These are phyloP conservation scores for Cochlearia excelsa DNA, from an alignment of 345 rosid genomes.

Conservation along the genomic window DNA sequence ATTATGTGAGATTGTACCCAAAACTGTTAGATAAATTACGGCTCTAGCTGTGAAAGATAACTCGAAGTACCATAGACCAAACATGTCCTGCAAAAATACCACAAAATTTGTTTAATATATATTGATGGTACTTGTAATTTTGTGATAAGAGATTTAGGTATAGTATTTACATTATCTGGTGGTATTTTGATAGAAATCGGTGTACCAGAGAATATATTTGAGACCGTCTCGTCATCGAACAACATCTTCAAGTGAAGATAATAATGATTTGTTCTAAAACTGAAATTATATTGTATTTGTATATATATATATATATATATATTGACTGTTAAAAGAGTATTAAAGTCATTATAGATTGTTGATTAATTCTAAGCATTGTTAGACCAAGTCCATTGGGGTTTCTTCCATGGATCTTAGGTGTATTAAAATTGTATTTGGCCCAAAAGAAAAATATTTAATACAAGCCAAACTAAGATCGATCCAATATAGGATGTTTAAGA, in stretches of 20 bases:
- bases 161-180: background rate
- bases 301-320: background rate
- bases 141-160: background rate
- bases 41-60: slow-evolving; percentile 19
- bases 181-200: slow-evolving; percentile 2
- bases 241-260: slow-evolving; percentile 22
- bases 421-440: no score
- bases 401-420: no score
- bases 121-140: background rate
- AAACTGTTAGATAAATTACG: slow-evolving; percentile 23
- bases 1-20: slow-evolving; percentile 23
- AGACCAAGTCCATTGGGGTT: no score
- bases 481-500: no score
- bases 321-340: slow-evolving; percentile 2
- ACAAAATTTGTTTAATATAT: background rate
- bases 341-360: slow-evolving; percentile 14
- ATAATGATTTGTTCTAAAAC: slow-evolving; percentile 8
- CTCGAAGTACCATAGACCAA: slow-evolving; percentile 26
- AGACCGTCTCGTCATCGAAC: background rate
- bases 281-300: slow-evolving; percentile 4
- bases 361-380: slow-evolving; percentile 25
- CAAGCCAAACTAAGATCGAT: no score
- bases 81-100: slow-evolving; percentile 17
- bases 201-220: slow-evolving; percentile 17
- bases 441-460: no score